These are phyloP conservation scores for Penicillium crustosum DNA, from an alignment of 2,329 filamentous ascomycete species.

Conservation along the genomic window DNA sequence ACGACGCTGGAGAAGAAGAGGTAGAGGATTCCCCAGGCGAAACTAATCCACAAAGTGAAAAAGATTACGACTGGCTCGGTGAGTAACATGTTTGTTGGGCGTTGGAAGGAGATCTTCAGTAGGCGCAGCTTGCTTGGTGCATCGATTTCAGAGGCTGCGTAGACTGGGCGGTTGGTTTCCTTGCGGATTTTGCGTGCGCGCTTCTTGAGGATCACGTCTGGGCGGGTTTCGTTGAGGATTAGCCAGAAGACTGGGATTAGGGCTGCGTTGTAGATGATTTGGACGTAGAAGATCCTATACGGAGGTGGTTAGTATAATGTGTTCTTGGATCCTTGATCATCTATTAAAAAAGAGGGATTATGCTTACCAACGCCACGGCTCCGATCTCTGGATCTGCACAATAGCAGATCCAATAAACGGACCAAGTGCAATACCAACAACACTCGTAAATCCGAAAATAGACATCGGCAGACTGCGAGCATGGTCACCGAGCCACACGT, in stretches of 20 bases:
- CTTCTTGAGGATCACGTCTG: constrained; percentile 43
- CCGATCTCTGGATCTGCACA: constrained; percentile 36
- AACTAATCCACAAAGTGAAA: constrained; percentile 48
- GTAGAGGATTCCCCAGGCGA: constrained; percentile 48
- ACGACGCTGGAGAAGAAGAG: constrained; percentile 45
- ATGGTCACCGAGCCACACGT: constrained; percentile 40
- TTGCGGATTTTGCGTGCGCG: constrained; percentile 43
- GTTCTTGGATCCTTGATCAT: neutral
- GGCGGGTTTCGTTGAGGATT: constrained; percentile 44
- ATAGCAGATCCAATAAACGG: constrained; percentile 47
- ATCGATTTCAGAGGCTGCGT: constrained; percentile 27
- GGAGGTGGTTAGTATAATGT: neutral
- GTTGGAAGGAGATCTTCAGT: constrained; percentile 42
- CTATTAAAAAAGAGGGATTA: neutral
- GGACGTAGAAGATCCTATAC: constrained; percentile 46
- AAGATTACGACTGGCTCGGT: constrained; percentile 46
- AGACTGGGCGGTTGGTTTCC: constrained; percentile 34
- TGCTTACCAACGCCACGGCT: constrained; percentile 44
- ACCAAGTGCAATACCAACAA: constrained; percentile 47
- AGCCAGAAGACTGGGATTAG: constrained; percentile 45
- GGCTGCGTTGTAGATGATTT: constrained; percentile 47
- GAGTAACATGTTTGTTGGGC: constrained; percentile 41
- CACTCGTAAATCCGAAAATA: constrained; percentile 45
- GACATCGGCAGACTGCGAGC: constrained; percentile 46
- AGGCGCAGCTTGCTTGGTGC: constrained; percentile 20